Conservation (phyloP, 2,329 filamentous ascomycete genomes). For the Aspergillus pseudoterreus region DNA sequence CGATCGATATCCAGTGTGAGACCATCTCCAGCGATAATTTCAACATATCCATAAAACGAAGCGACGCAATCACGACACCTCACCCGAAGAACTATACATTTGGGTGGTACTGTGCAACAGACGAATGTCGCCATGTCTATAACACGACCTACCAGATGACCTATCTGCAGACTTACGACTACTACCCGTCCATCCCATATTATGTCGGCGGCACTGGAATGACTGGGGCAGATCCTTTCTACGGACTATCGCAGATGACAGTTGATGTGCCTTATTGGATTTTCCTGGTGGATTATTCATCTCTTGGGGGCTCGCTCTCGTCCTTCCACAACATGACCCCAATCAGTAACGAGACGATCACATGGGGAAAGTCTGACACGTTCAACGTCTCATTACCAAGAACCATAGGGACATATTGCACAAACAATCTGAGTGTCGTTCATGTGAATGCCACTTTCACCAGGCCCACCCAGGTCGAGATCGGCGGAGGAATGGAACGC, state of each 20-base stretch:
- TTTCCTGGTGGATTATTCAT: not conserved
- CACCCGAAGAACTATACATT: not conserved
- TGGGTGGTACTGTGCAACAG: not conserved
- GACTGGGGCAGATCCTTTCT: not conserved
- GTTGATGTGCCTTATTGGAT: not conserved
- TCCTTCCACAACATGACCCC: conserved; percentile 1
- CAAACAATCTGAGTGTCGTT: not conserved
- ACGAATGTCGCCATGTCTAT: not conserved
- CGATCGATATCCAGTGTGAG: not conserved
- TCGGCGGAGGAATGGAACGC: not conserved
- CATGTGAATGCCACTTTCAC: not conserved
- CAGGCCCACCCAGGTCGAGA: not conserved
- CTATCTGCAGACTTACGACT: not conserved
- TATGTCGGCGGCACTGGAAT: not conserved
- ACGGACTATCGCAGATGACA: not conserved
- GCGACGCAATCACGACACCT: not conserved
- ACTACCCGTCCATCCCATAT: not conserved
- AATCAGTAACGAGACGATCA: not conserved
- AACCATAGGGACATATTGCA: not conserved
- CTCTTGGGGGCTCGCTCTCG: not conserved
- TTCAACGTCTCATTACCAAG: not conserved
- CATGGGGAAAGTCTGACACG: not conserved
- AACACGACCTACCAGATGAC: not conserved
- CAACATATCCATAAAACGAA: not conserved
- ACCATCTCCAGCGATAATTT: not conserved